Evolutionary conservation across 140 eudicot genomes (phyloP), one percentile per base, ranked within the genome.

Genomic region (Cichorium intybus): DNA sequence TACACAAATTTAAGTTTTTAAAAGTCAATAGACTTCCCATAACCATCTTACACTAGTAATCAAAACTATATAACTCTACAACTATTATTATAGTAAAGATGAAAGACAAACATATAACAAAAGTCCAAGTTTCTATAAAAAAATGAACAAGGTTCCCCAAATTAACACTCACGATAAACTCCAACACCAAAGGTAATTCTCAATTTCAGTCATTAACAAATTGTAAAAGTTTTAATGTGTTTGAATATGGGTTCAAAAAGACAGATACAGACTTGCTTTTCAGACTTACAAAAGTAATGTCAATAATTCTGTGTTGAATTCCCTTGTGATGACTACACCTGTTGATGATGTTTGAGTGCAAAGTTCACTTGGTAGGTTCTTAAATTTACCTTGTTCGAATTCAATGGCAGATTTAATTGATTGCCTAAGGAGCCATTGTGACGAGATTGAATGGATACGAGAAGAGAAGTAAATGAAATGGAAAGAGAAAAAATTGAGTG

Each of bases 351-450:
- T n/a, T n/a, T n/a, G n/a, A n/a, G n/a, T n/a, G n/a, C n/a, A n/a
- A n/a, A n/a, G n/a, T n/a, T n/a, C n/a, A n/a, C n/a, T 1, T 53
- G 26, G 68, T 86, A 86, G 6, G 16, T 29, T 71, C n/a, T n/a
- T n/a, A n/a, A n/a, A n/a, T n/a, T n/a, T n/a, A n/a, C n/a, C n/a
- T n/a, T n/a, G n/a, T n/a, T 81, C 75, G 33, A 74, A 48, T 61
- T 75, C 74, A 21, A 85, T 74, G 21, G 91, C 88, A 9, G 72
- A 48, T 66, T 72, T 75, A 4, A 85, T 37, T 2, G 87, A 81
- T 37, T 79, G 71, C 56, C 74, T 64, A 23, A 81, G 68, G 8
- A 72, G 61, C 0, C 12, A 17, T 7, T 54, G 37, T 9, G 87
- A 69, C 59, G 82, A 62, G 26, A 60, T 10, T 15, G 70, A 45